Evolutionary conservation across 2,329 filamentous ascomycete genomes (phyloP), one percentile per base, ranked within the genome.

Genomic region (Alternaria sp.): DNA sequence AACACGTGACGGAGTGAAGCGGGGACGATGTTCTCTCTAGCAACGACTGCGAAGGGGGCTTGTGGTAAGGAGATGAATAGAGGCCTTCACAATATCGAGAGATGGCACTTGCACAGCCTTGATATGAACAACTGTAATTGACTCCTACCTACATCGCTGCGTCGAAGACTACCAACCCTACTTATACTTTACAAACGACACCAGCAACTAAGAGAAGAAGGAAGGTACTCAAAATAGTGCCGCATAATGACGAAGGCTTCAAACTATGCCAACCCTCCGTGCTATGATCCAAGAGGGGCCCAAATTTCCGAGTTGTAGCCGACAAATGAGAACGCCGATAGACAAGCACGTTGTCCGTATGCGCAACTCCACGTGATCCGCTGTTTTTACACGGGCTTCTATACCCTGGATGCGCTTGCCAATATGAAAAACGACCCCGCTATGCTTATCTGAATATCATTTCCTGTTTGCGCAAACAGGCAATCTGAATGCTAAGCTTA

Each of bases 301-400:
- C 58, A 32, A 45, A 45, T 66, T 67, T 69, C 63, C 63, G 47
- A 68, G 50, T 59, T 62, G 51, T 58, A 57, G 63, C 65, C 61
- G 66, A 61, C 70, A 71, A 75, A 75, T 73, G 47, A 72, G 66
- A 74, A 74, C 68, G 73, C 72, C 72, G 49, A 65, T 63, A 63
- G 61, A 63, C 61, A 58, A 62, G 66, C 71, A 73, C 70, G 69
- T 73, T 72, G 63, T 49, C 59, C 44, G 45, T 12, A 57, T 51
- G 44, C 60, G 49, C 55, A 61, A 56, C 60, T 64, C 66, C 62
- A 60, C 61, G 49, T 62, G 66, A 62, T 56, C 56, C 52, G 50
- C 57, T 68, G 55, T 68, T 71, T 71, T 59, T 73, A 73, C 70
- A 73, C 63, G 49, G 62, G 51, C 45, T 30, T 62, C 43, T 46